phyloP scores from a whole-genome alignment of 108 stramenopile genomes.

The Craspedostauros australis region DNA sequence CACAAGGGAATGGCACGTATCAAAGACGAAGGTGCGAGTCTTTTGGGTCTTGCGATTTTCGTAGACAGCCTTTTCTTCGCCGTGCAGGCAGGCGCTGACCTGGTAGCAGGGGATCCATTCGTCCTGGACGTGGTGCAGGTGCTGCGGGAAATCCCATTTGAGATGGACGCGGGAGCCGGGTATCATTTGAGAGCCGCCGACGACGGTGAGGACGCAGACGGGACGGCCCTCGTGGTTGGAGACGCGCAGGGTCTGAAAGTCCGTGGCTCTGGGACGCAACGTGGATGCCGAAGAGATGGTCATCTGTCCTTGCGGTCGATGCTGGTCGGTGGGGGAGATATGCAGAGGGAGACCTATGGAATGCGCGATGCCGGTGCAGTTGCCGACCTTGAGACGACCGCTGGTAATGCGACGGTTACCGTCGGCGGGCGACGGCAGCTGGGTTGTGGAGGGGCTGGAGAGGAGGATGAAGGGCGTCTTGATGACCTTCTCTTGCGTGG shows the following conservation, averaged over 20 bases:
- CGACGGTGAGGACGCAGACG: constrained; percentile 38
- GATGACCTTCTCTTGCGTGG: constrained; percentile 15
- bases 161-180: constrained; percentile 39
- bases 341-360: constrained; percentile 38
- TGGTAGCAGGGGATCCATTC: constrained; percentile 41
- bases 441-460: constrained; percentile 16
- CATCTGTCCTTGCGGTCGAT: constrained; percentile 32
- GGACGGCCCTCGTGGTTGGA: constrained; percentile 19
- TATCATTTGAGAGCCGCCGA: constrained; percentile 26
- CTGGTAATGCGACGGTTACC: neutral
- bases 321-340: constrained; percentile 37
- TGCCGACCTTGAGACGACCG: constrained; percentile 33
- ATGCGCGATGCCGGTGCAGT: constrained; percentile 30
- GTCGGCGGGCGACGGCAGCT: neutral
- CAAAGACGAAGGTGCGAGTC: constrained; percentile 36
- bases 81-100: constrained; percentile 43
- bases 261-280: neutral
- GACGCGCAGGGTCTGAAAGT: constrained; percentile 38
- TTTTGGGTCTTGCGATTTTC: constrained; percentile 29
- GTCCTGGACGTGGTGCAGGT: neutral
- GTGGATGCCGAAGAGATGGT: constrained; percentile 22
- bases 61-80: constrained; percentile 40
- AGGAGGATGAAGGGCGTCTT: constrained; percentile 26
- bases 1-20: constrained; percentile 43
- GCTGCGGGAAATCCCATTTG: constrained; percentile 40